phyloP scores from a whole-genome alignment of 306 rosid species.

The Lathyrus sativus region DNA sequence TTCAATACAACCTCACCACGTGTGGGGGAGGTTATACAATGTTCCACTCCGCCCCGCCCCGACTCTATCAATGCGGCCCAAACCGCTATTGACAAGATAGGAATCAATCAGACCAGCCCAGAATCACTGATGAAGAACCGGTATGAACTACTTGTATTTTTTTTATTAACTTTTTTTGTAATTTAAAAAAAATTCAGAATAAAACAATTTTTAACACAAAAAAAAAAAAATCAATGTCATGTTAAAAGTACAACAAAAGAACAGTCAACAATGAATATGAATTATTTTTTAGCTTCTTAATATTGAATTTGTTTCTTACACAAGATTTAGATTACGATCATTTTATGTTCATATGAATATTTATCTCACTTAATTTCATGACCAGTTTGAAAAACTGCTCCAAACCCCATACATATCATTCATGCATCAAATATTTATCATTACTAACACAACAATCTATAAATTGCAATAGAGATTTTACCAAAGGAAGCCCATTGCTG shows the following conservation, averaged over 20 bases:
- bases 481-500: slow-evolving; percentile 80
- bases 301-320: neutral
- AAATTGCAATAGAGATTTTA: slow-evolving; percentile 43
- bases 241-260: no score
- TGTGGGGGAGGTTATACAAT: neutral
- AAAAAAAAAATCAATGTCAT: no score
- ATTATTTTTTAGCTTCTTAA: neutral
- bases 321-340: neutral
- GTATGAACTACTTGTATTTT: neutral
- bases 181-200: neutral
- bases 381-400: slow-evolving; percentile 6
- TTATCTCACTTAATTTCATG: neutral
- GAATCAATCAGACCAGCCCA: slow-evolving; percentile 1
- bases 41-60: neutral
- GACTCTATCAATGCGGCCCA: neutral
- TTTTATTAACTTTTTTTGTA: neutral
- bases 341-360: neutral
- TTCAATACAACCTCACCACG: neutral
- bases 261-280: neutral
- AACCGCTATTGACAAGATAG: neutral
- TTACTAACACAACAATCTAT: slow-evolving; percentile 18
- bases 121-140: neutral
- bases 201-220: neutral
- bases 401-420: slow-evolving; percentile 23
- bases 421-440: slow-evolving; percentile 24